phyloP scores from a whole-genome alignment of 495 filamentous ascomycete genomes.

The Neurospora sp. region DNA sequence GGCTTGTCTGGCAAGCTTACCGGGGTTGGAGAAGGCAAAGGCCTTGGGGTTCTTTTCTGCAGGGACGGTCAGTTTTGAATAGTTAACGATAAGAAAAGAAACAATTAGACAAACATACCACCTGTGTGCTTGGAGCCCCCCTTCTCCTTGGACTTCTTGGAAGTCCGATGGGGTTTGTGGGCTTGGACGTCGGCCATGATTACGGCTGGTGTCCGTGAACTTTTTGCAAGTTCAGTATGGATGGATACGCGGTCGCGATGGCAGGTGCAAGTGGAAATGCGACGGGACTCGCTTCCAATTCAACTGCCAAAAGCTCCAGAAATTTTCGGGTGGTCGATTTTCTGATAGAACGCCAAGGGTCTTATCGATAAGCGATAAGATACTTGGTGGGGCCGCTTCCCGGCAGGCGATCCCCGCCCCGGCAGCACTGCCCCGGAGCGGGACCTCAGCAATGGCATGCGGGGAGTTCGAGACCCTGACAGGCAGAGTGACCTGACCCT shows the following conservation, averaged over 20 bases:
- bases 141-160: slow-evolving; percentile 85
- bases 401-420: background rate
- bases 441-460: background rate
- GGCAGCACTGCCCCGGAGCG: background rate
- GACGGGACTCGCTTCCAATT: background rate
- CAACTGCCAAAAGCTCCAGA: slow-evolving; percentile 15
- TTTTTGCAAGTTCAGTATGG: background rate
- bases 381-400: slow-evolving; percentile 3
- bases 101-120: slow-evolving; percentile 12
- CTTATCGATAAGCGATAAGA: slow-evolving; percentile 18
- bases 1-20: slow-evolving; percentile 72
- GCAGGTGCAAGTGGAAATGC: slow-evolving; percentile 4
- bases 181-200: slow-evolving; percentile 64
- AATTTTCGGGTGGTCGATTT: slow-evolving; percentile 19
- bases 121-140: slow-evolving; percentile 52
- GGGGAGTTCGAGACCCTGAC: background rate
- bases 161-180: slow-evolving; percentile 75
- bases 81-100: background rate
- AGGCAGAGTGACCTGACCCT: background rate
- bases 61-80: background rate
- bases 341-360: slow-evolving; percentile 1
- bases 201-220: slow-evolving; percentile 4
- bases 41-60: slow-evolving; percentile 82
- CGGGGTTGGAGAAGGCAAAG: slow-evolving; percentile 77
- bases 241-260: background rate